phyloP scores from a whole-genome alignment of 345 rosid genomes.

The Salix exigua region DNA sequence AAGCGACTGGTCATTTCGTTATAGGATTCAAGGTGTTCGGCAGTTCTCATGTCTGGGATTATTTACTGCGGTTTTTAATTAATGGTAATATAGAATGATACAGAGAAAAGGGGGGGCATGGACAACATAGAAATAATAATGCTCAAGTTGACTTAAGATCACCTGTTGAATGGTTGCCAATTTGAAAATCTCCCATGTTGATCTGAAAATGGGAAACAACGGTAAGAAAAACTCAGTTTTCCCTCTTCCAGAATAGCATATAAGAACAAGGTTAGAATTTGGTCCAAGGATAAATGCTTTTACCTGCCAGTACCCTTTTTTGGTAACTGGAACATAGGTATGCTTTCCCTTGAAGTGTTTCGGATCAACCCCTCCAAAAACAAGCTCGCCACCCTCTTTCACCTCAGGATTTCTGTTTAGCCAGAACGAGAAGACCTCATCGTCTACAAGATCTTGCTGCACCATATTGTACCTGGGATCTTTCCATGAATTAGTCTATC shows the following conservation, averaged over 20 bases:
- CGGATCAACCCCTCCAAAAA: constrained; percentile 72
- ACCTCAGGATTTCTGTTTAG: constrained; percentile 51
- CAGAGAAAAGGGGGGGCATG: not conserved
- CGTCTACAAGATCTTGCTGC: constrained; percentile 47
- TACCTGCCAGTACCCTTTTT: constrained; percentile 88
- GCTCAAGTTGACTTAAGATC: constrained; percentile 8
- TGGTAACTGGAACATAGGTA: constrained; percentile 61
- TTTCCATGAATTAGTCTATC: constrained; percentile 1
- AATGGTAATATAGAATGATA: not conserved
- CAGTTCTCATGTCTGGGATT: not conserved
- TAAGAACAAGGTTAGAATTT: not conserved
- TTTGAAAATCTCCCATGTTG: constrained; percentile 60
- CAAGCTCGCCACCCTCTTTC: constrained; percentile 66
- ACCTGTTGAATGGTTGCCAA: constrained; percentile 63
- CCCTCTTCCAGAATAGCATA: not conserved
- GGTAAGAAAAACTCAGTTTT: not conserved
- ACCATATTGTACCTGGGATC: constrained; percentile 65
- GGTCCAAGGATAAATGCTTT: not conserved
- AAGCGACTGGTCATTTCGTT: not conserved
- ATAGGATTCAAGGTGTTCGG: not conserved
- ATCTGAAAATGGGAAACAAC: constrained; percentile 39
- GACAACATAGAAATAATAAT: not conserved
- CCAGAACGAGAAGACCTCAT: constrained; percentile 75
- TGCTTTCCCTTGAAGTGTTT: constrained; percentile 67
- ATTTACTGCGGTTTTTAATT: not conserved